Conservation (phyloP, 495 filamentous ascomycete genomes). For the Podospora sp. region DNA sequence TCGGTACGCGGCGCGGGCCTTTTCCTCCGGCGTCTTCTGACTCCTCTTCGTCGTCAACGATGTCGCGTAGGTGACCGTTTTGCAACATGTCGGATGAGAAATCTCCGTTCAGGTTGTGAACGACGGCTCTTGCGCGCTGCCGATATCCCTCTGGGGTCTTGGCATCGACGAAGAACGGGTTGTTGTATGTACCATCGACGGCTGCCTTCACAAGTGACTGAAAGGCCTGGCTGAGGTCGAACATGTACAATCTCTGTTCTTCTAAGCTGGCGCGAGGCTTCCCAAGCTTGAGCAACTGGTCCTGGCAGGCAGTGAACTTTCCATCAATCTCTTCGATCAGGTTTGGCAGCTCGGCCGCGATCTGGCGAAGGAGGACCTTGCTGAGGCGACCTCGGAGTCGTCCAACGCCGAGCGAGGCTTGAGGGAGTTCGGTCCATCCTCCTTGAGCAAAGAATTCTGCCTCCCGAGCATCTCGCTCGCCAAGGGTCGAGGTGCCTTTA, state of each 20-base stretch:
- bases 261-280: conserved; percentile 45
- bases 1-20: not conserved
- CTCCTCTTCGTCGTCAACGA: conserved; percentile 26
- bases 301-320: conserved; percentile 37
- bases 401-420: conserved; percentile 48
- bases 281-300: conserved; percentile 51
- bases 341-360: conserved; percentile 58
- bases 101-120: conserved; percentile 58
- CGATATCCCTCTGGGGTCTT: conserved; percentile 39
- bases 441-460: conserved; percentile 46
- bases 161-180: conserved; percentile 57
- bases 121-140: conserved; percentile 61
- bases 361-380: conserved; percentile 58
- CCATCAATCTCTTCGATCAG: conserved; percentile 60
- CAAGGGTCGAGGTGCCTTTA: conserved; percentile 40
- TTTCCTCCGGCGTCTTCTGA: not conserved
- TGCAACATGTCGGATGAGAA: conserved; percentile 56
- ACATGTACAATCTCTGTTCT: conserved; percentile 58
- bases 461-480: conserved; percentile 46
- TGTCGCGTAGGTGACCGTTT: conserved; percentile 49
- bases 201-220: conserved; percentile 52
- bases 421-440: conserved; percentile 41
- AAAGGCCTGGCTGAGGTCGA: conserved; percentile 56
- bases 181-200: conserved; percentile 58
- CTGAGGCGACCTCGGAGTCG: conserved; percentile 56